Evolutionary conservation across 2,329 filamentous ascomycete genomes (phyloP).

Genomic region (Venturia nashicola): DNA sequence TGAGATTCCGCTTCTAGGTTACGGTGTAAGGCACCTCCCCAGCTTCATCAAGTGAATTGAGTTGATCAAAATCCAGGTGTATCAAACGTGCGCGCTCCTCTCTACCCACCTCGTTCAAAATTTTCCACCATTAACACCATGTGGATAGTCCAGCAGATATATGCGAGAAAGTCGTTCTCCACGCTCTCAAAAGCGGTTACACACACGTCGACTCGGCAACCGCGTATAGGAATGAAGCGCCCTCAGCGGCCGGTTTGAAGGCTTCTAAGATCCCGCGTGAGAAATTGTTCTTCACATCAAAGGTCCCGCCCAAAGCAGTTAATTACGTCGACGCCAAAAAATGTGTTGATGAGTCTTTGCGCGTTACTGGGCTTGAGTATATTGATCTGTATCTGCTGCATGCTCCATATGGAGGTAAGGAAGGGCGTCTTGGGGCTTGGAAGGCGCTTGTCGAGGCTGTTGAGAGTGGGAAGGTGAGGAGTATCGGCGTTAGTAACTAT

Average conservation of each 20-base stretch:
- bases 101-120: background rate
- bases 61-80: slow-evolving; percentile 19
- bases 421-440: slow-evolving; percentile 39
- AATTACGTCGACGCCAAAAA: slow-evolving; percentile 54
- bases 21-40: slow-evolving; percentile 34
- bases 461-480: slow-evolving; percentile 37
- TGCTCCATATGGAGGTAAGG: slow-evolving; percentile 39
- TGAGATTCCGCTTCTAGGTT: slow-evolving; percentile 48
- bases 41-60: slow-evolving; percentile 16
- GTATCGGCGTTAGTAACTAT: slow-evolving; percentile 43
- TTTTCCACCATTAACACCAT: slow-evolving; percentile 8
- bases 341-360: slow-evolving; percentile 51
- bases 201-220: slow-evolving; percentile 48
- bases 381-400: slow-evolving; percentile 38
- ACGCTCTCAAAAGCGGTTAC: slow-evolving; percentile 45
- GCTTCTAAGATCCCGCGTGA: slow-evolving; percentile 39
- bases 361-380: slow-evolving; percentile 40
- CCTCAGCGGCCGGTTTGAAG: slow-evolving; percentile 40
- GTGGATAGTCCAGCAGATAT: slow-evolving; percentile 38
- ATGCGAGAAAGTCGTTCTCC: slow-evolving; percentile 44
- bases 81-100: slow-evolving; percentile 23
- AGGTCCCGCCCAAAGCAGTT: slow-evolving; percentile 39
- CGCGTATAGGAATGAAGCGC: slow-evolving; percentile 45
- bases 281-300: slow-evolving; percentile 51
- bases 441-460: slow-evolving; percentile 42